Evolutionary conservation across 495 filamentous ascomycete species (phyloP).

Genomic region (Trichoderma parareesei): DNA sequence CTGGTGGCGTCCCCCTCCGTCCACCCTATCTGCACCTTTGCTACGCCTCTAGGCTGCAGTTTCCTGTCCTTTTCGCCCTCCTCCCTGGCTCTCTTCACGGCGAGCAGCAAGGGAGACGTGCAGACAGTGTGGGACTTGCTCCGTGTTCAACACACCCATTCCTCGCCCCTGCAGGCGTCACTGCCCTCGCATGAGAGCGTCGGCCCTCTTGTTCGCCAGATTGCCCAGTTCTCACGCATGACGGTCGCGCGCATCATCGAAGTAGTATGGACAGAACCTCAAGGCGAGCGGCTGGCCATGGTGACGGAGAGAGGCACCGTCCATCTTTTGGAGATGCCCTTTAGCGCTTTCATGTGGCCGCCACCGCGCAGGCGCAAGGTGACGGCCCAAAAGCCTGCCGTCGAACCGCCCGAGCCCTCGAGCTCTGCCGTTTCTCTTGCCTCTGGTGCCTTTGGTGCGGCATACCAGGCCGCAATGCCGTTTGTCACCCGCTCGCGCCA

Average conservation of each 20-base stretch:
- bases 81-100: constrained; percentile 76
- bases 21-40: constrained; percentile 71
- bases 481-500: constrained; percentile 42
- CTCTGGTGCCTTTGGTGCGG: constrained; percentile 57
- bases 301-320: constrained; percentile 90
- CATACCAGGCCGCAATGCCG: constrained; percentile 47
- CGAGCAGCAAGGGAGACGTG: constrained; percentile 85
- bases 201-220: constrained; percentile 57
- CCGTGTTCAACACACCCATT: constrained; percentile 53
- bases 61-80: constrained; percentile 83
- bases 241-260: constrained; percentile 86
- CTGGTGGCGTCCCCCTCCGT: constrained; percentile 40
- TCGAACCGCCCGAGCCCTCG: constrained; percentile 28
- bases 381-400: constrained; percentile 30
- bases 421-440: constrained; percentile 46
- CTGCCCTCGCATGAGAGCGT: constrained; percentile 21
- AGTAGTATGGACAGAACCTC: constrained; percentile 76
- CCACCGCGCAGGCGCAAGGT: constrained; percentile 59
- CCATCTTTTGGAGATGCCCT: constrained; percentile 80
- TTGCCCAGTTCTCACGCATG: constrained; percentile 81
- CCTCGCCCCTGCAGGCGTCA: constrained; percentile 39
- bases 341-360: constrained; percentile 80
- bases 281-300: constrained; percentile 72
- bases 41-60: constrained; percentile 76
- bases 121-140: constrained; percentile 91